These are phyloP conservation scores for Cornus kousa DNA, from an alignment of 148 eudicot genomes.

Conservation along the genomic window DNA sequence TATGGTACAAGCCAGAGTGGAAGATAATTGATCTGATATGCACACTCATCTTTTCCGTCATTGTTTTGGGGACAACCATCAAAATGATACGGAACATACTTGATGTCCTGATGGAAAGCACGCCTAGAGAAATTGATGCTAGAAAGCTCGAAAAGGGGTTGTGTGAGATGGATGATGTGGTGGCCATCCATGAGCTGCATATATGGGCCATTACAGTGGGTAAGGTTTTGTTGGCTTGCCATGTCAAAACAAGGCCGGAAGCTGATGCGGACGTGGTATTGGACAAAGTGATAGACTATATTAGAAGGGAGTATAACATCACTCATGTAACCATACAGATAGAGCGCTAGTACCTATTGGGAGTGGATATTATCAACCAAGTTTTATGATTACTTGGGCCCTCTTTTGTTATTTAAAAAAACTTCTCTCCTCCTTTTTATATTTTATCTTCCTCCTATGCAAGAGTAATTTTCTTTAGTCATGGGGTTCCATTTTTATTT, in stretches of 20 bases:
- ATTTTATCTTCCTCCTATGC: not conserved
- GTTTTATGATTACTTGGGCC: not conserved
- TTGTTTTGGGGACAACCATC: conserved; percentile 76
- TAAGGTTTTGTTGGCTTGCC: conserved; percentile 83
- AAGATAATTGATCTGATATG: conserved; percentile 87
- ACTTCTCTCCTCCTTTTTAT: not conserved
- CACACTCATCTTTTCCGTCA: conserved; percentile 73
- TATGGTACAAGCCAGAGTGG: conserved; percentile 93
- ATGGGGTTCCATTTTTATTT: not conserved
- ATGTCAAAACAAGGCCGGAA: conserved; percentile 71
- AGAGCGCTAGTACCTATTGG: conserved; percentile 46
- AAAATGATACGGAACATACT: conserved; percentile 76
- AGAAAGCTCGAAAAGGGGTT: conserved; percentile 71
- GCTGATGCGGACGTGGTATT: conserved; percentile 86
- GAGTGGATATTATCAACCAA: too few species aligned
- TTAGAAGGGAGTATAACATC: conserved; percentile 76
- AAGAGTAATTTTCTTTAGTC: not conserved
- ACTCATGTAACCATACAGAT: conserved; percentile 91
- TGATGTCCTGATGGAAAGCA: conserved; percentile 95
- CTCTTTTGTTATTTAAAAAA: conserved; percentile 6
- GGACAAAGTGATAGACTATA: conserved; percentile 75
- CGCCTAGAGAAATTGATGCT: conserved; percentile 92
- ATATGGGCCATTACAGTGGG: conserved; percentile 98
- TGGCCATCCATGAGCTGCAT: conserved; percentile 87
- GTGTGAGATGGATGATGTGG: conserved; percentile 77